Evolutionary conservation across 805 yeast genomes (phyloP), one percentile per base, ranked within the genome.

Genomic region (Hanseniaspora taiwanica): DNA sequence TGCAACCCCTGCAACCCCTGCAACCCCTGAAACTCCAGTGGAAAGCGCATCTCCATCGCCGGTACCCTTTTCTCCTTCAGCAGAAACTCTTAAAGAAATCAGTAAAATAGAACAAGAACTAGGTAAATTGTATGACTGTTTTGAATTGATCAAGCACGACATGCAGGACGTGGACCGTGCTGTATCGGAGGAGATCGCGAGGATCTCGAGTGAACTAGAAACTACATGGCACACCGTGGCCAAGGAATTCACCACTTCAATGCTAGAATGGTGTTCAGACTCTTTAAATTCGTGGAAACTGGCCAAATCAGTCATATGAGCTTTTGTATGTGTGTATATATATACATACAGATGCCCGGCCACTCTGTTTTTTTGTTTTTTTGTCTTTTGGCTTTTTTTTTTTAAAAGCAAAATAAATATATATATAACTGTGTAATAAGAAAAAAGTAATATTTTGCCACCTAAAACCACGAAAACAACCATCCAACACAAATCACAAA

Each of bases 241-340:
- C 37, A 46, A 48, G 19, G 44, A 51, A n/a, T 61, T 61, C 32
- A 44, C 65, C 1, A 55, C 54, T 33, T 52, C 60, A 2, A 46
- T 64, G 12, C 42, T 62, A 21, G 56, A 56, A 19, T 65, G 64
- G 61, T 48, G 64, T 9, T 51, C 41, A 35, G 70, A 62, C 42
- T 60, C 63, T 40, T 45, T 63, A 21, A 49, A 51, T 17, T 59
- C 65, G 12, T 65, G 69, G 69, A 55, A 61, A 44, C 56, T 56
- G 36, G 65, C 69, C 9, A 59, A 56, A 40, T 20, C 21, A 52
- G 45, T 12, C 23, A 18, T 33, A 19, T 18, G 12, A 16, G 14
- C 18, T 31, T 9, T 31, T 31, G 34, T 13, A 6, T 31, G 17
- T 5, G 23, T 33, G 17, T 33, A 13, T 7, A 17, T 14, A 13